Evolutionary conservation across 371 early-diverging fungal species (phyloP), one percentile per base, ranked within the genome.

Genomic region (Apophysomyces sp.): DNA sequence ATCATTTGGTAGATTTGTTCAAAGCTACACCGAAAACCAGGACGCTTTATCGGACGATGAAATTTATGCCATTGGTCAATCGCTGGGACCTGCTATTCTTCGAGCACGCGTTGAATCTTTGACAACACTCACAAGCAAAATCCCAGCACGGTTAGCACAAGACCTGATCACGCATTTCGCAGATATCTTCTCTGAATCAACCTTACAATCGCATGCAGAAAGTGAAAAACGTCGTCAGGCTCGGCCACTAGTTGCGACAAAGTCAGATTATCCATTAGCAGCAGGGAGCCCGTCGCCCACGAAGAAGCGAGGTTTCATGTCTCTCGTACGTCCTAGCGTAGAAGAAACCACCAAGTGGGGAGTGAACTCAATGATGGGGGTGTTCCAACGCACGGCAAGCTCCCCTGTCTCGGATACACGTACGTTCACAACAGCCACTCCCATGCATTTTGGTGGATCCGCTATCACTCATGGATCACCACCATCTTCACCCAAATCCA

Each of bases 21-120:
- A 37, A 31, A 18, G 40, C 21, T 26, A 39, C 26, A 30, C 12
- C 9, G 37, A 55, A 26, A 21, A 53, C 29, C 39, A 21, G 11
- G 21, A 44, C 9, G 16, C 40, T 2, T 27, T 54, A 5, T 24
- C 34, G 40, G 30, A 61, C 2, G 55, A 61, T 9, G 55, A 32
- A 24, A 18, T 60, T 30, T 29, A 60, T 8, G 54, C 37, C 5
- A 71, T 82, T 21, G 57, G 78, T n/a, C 84, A 82, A 40, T 73
- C 82, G 0, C 67, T 87, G 41, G 89, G 89, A 0, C 75, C 82
- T 2, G 77, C 79, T 24, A 64, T 89, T 15, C 67, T 89, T 55
- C 78, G 86, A 16, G 74, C 85, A 11, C 71, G 76, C 12, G 58
- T 65, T 13, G 83, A 83, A 29, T 77, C 85, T 2, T 72, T 76